These are phyloP conservation scores for Solanum clarkiae DNA, from an alignment of 257 asterid genomes.

Conservation along the genomic window DNA sequence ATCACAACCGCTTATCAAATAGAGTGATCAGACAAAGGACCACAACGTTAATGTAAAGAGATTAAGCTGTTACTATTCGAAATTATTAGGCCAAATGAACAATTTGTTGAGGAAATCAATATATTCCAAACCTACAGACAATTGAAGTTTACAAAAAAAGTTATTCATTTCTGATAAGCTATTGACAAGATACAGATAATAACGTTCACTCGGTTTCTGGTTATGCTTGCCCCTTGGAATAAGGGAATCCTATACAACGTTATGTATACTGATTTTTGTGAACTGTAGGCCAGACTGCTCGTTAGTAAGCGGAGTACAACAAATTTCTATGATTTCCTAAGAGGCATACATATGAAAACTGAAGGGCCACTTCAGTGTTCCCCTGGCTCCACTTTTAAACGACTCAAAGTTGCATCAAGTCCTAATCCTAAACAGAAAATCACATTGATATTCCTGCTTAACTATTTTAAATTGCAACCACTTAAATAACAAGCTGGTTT, in stretches of 20 bases:
- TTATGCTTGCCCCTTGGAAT: neutral
- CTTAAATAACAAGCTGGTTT: neutral
- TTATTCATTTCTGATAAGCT: neutral
- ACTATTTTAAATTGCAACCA: neutral
- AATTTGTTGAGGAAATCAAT: neutral
- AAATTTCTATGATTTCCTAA: neutral
- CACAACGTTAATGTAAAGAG: neutral
- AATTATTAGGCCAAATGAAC: neutral
- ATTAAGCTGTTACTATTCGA: neutral
- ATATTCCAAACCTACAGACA: neutral
- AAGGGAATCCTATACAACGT: neutral
- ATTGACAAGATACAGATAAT: too few species aligned
- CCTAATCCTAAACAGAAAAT: neutral
- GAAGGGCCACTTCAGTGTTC: neutral
- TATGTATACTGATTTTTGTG: neutral
- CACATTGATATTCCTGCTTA: neutral
- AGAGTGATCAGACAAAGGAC: neutral
- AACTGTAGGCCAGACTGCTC: neutral
- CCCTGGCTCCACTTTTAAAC: neutral
- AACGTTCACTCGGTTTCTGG: neutral
- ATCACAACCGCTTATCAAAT: conserved; percentile 69
- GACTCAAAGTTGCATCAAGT: neutral
- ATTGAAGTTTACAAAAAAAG: neutral
- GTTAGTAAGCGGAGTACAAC: neutral
- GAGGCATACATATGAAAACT: neutral